phyloP scores from a whole-genome alignment of 106 monocot species.

The Ottelia alismoides region DNA sequence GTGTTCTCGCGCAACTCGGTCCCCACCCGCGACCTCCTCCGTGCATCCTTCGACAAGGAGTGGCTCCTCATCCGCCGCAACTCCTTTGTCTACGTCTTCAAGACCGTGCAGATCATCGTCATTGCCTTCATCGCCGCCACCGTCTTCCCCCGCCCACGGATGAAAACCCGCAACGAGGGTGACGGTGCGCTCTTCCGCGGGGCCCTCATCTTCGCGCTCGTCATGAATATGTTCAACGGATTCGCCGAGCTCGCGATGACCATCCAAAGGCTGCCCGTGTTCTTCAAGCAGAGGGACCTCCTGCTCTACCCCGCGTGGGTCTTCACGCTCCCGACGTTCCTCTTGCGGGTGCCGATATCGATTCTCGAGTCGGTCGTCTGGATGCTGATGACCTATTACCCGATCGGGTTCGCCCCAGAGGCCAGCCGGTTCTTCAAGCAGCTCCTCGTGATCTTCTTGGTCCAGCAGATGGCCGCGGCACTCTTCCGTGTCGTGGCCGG shows the following conservation, averaged over 20 bases:
- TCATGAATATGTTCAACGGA: constrained; percentile 61
- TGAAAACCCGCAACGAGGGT: too few relatives aligned
- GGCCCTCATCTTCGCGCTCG: constrained; percentile 43
- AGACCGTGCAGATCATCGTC: constrained; percentile 31
- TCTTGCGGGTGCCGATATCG: constrained; percentile 53
- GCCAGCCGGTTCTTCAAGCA: constrained; percentile 75
- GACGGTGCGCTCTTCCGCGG: constrained; percentile 53
- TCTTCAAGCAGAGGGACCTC: constrained; percentile 81
- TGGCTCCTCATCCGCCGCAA: constrained; percentile 78
- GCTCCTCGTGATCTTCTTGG: constrained; percentile 36
- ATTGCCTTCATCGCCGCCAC: constrained; percentile 30
- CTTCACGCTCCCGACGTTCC: constrained; percentile 46
- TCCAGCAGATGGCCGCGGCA: constrained; percentile 64
- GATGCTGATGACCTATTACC: constrained; percentile 51
- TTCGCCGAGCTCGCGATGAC: constrained; percentile 56
- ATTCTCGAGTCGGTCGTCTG: constrained; percentile 55
- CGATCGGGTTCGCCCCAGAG: constrained; percentile 62
- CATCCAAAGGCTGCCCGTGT: constrained; percentile 56
- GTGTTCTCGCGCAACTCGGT: constrained; percentile 39
- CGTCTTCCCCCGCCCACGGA: constrained; percentile 35
- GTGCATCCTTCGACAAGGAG: constrained; percentile 49
- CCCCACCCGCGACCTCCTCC: constrained; percentile 39
- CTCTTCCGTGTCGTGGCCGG: constrained; percentile 44
- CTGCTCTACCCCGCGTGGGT: constrained; percentile 73
- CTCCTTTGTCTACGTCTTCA: constrained; percentile 71